Conservation (phyloP, 805 yeast genomes). For the Starmerella bombi region DNA sequence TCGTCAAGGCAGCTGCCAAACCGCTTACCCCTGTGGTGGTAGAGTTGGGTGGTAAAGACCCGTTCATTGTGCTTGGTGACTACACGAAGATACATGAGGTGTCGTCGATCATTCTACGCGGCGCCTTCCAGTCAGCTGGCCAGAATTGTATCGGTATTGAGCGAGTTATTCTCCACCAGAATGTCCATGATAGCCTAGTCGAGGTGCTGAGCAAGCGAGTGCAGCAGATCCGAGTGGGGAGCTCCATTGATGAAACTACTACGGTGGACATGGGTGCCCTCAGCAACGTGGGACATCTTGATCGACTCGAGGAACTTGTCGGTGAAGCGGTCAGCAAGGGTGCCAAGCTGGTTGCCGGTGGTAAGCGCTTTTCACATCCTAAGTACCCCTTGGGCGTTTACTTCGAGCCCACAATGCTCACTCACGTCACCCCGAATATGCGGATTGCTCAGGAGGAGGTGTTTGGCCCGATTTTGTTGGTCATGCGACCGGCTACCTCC, state of each 20-base stretch:
- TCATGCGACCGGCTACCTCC: slow-evolving; percentile 51
- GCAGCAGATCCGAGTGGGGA: slow-evolving; percentile 57
- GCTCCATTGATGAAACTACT: slow-evolving; percentile 81
- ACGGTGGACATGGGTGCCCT: slow-evolving; percentile 95
- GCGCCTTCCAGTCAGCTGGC: slow-evolving; percentile 93
- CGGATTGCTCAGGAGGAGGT: slow-evolving; percentile 77
- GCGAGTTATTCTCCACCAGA: slow-evolving; percentile 60
- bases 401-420: slow-evolving; percentile 77
- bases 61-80: slow-evolving; percentile 66
- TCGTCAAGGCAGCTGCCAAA: slow-evolving; percentile 67
- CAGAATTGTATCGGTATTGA: slow-evolving; percentile 98
- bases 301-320: slow-evolving; percentile 49
- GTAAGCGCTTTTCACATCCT: slow-evolving; percentile 68
- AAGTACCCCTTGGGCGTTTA: slow-evolving; percentile 92
- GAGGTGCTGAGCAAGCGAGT: slow-evolving; percentile 46
- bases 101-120: slow-evolving; percentile 79
- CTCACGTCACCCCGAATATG: slow-evolving; percentile 68
- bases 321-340: slow-evolving; percentile 64
- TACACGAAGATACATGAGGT: slow-evolving; percentile 26
- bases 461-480: slow-evolving; percentile 79
- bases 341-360: slow-evolving; percentile 74
- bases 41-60: slow-evolving; percentile 94
- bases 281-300: slow-evolving; percentile 67
- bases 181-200: slow-evolving; percentile 51
- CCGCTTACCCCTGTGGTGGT: slow-evolving; percentile 90